Conservation (phyloP, 306 rosid genomes). For the Senna siamea region DNA sequence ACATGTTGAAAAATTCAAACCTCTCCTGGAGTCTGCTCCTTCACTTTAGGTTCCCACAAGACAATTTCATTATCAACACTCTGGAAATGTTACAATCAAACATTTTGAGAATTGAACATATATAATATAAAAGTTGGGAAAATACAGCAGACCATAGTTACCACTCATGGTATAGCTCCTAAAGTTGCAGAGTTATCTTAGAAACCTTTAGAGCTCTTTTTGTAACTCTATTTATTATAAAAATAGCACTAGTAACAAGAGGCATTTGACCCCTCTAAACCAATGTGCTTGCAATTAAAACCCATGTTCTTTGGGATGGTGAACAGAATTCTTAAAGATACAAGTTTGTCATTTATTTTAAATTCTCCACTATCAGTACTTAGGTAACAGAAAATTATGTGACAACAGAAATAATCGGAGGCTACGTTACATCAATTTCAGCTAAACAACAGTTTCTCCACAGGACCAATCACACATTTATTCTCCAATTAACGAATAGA, state of each 20-base stretch:
- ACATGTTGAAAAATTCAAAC: conserved; percentile 44
- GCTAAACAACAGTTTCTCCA: conserved; percentile 3
- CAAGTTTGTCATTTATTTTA: background rate
- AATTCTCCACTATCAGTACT: background rate
- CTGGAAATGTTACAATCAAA: conserved; percentile 49
- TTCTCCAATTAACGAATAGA: conserved; percentile 2
- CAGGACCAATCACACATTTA: conserved; percentile 8
- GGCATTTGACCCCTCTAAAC: background rate
- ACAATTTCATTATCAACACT: conserved; percentile 95
- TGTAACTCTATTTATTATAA: background rate
- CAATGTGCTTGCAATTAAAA: conserved; percentile 17
- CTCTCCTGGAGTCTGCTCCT: conserved; percentile 98
- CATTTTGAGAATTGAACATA: conserved; percentile 26
- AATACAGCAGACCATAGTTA: background rate
- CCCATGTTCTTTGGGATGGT: background rate
- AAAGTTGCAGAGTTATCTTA: conserved; percentile 18
- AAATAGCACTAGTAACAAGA: background rate
- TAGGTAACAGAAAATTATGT: conserved; percentile 16
- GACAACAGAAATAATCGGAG: conserved; percentile 8
- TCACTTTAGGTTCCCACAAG: conserved; percentile 94
- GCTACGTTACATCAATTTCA: conserved; percentile 16
- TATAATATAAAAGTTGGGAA: conserved; percentile 8
- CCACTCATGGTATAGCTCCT: conserved; percentile 16
- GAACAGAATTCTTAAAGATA: background rate
- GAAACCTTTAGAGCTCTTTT: background rate